Percentiles rank a stretch among this genome's conserved stretches.
Evolutionary conservation across 2,329 filamentous ascomycete genomes (phyloP).

Genomic region (Trichoderma sp.): DNA sequence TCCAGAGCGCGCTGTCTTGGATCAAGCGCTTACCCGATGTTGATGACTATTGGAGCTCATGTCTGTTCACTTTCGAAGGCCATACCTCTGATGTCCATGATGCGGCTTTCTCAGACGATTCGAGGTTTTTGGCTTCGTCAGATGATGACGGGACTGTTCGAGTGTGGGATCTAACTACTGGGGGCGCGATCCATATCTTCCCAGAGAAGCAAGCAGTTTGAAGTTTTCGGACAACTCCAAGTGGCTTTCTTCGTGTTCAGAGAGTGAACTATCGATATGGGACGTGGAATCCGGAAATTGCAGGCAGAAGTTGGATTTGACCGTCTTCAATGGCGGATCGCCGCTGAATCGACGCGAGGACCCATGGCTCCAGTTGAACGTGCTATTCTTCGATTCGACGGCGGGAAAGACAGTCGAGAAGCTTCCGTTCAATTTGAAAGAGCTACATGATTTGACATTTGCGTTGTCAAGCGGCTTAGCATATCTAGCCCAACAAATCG

Average conservation of each 20-base stretch:
- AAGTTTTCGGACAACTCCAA: background rate
- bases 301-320: too few species aligned
- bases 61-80: conserved; percentile 9
- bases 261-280: background rate
- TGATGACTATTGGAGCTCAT: background rate
- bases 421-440: too few species aligned
- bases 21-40: background rate
- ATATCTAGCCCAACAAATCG: background rate
- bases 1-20: background rate
- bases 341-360: too few species aligned
- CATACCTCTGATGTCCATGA: conserved; percentile 11
- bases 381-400: too few species aligned
- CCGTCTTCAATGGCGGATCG: too few species aligned
- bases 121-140: background rate
- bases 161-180: conserved; percentile 10
- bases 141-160: background rate
- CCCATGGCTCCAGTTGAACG: too few species aligned
- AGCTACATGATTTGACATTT: too few species aligned
- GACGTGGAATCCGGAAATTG: too few species aligned
- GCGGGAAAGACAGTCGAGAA: too few species aligned
- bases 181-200: background rate
- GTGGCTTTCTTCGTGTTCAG: conserved; percentile 5
- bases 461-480: too few species aligned
- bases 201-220: background rate
- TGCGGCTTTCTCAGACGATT: conserved; percentile 10